Evolutionary conservation across 306 rosid species (phyloP), one percentile per base, ranked within the genome.

Genomic region (Lotus japonicus): DNA sequence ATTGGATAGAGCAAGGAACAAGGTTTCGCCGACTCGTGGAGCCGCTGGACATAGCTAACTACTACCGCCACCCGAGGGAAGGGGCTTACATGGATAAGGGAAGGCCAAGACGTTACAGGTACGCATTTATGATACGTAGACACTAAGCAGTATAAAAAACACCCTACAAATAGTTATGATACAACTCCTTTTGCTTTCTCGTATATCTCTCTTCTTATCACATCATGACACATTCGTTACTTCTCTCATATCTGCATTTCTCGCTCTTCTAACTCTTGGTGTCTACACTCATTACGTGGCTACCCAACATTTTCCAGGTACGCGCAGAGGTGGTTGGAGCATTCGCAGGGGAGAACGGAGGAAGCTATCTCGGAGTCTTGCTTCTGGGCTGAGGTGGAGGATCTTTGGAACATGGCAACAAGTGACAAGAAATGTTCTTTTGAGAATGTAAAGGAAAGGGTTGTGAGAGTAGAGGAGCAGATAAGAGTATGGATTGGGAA

Each of bases 351-450:
- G 1, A 58, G 21, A 70, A 1, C 1, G 0, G 26, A 17, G 0
- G 77, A 19, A 7, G 19, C 28, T 6, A 13, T 60, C 57, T 86
- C 84, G 1, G 88, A 79, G 17, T 82, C 98, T 0, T 78, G 79
- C 31, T 83, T 92, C 10, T 87, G 86, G 96, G 98, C 88, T 7
- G 85, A 85, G 51, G 82, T 87, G 62, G 98, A 92, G 58, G 92
- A 92, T 17, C 76, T 92, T 9, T 13, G 58, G 13, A 9, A 13
- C 59, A 38, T 8, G 1, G n/a, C n/a, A n/a, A 68, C 11, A 0
- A 19, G 5, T 14, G 13, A 9, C 7, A 28, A 41, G 3, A 11
- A 38, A 0, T 7, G 3, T 1, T 6, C 70, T 17, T 63, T 50
- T 17, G 63, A 46, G 0, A n/a, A n/a, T n/a, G 39, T 46, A 16